phyloP scores from a whole-genome alignment of 495 filamentous ascomycete species.

The Annulohypoxylon maeteangense region DNA sequence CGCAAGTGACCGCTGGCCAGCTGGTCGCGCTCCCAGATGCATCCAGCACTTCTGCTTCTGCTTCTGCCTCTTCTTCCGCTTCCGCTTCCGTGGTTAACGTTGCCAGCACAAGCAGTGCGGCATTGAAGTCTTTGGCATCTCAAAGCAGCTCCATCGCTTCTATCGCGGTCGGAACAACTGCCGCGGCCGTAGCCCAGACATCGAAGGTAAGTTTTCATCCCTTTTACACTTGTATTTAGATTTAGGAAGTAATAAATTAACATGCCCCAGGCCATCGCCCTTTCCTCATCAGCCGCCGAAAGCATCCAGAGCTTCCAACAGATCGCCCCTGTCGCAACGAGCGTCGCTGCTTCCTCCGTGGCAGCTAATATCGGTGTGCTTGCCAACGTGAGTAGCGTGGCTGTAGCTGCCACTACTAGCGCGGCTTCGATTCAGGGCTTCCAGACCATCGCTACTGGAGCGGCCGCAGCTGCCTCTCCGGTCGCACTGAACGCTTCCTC shows the following conservation, averaged over 20 bases:
- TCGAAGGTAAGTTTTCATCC: constrained; percentile 9
- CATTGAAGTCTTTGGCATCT: constrained; percentile 3
- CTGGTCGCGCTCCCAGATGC: constrained; percentile 31
- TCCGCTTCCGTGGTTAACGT: background rate
- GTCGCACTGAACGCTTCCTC: constrained; percentile 15
- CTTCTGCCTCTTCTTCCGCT: no score
- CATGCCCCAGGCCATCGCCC: background rate
- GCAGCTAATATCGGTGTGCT: constrained; percentile 12
- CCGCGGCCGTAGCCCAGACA: background rate
- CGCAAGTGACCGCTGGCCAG: constrained; percentile 33
- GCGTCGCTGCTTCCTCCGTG: constrained; percentile 3
- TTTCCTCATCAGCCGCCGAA: background rate
- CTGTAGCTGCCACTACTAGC: background rate
- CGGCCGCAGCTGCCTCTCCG: background rate
- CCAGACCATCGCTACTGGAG: constrained; percentile 17
- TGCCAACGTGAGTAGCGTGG: constrained; percentile 11
- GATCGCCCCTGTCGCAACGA: constrained; percentile 13
- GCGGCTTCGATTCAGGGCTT: constrained; percentile 19
- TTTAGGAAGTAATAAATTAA: background rate
- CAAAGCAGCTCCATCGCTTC: constrained; percentile 10
- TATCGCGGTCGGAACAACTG: constrained; percentile 11
- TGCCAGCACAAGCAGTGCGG: constrained; percentile 14
- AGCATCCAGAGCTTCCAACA: constrained; percentile 30
- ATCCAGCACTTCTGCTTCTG: constrained; percentile 6
- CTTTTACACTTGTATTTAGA: background rate